Evolutionary conservation across 2,329 filamentous ascomycete genomes (phyloP).

Genomic region (Aphanoascus verrucosus): DNA sequence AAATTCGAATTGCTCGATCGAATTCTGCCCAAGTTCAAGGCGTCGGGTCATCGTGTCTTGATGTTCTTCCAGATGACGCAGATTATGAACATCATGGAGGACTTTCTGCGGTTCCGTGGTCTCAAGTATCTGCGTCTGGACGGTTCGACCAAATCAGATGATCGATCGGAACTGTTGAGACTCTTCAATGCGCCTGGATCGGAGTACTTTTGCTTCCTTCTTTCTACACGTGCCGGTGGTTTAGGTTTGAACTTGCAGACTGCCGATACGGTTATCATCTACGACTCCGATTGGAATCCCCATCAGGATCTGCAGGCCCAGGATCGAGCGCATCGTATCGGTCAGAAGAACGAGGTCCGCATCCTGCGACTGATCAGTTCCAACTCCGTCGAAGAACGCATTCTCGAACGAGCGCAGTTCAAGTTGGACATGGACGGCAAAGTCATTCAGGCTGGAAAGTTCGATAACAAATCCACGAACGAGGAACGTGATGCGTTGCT

Average conservation of each 20-base stretch:
- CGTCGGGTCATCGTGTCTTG: slow-evolving; percentile 82
- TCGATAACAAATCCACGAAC: slow-evolving; percentile 98
- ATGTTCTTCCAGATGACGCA: slow-evolving; percentile 99
- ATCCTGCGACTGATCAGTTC: slow-evolving; percentile 92
- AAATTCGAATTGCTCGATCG: slow-evolving; percentile 95
- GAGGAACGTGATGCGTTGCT: slow-evolving; percentile 96
- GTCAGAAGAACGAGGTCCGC: slow-evolving; percentile 97
- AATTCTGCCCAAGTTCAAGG: slow-evolving; percentile 83
- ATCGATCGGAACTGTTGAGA: slow-evolving; percentile 80
- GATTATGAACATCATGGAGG: slow-evolving; percentile 99
- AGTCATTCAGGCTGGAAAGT: slow-evolving; percentile 97
- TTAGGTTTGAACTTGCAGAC: slow-evolving; percentile 94
- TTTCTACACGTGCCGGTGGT: slow-evolving; percentile 98
- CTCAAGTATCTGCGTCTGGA: slow-evolving; percentile 85
- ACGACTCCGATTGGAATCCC: slow-evolving; percentile 99
- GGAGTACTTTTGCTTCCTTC: slow-evolving; percentile 91
- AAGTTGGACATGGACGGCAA: slow-evolving; percentile 99
- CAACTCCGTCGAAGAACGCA: slow-evolving; percentile 97
- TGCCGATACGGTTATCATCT: slow-evolving; percentile 98
- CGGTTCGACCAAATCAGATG: slow-evolving; percentile 93
- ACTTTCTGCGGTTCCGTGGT: slow-evolving; percentile 76
- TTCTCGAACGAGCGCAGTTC: slow-evolving; percentile 88
- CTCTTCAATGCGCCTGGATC: slow-evolving; percentile 85
- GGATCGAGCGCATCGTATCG: slow-evolving; percentile 99
- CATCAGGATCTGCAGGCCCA: slow-evolving; percentile 98